Conservation (phyloP, 2,329 filamentous ascomycete species). For the Pseudogymnoascus sp. region DNA sequence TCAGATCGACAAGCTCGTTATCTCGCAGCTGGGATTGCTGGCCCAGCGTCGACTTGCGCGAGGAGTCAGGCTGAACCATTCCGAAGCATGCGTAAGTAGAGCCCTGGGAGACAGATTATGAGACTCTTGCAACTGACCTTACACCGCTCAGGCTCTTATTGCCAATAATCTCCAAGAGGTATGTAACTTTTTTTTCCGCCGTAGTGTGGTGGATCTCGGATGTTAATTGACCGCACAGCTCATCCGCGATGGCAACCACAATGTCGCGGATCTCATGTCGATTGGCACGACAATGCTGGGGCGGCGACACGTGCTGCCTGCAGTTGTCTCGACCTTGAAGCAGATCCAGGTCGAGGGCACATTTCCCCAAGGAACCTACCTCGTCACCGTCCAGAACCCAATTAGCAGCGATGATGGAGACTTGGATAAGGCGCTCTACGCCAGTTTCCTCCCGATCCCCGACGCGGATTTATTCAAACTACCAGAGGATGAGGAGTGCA, state of each 20-base stretch:
- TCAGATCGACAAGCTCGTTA: slow-evolving; percentile 91
- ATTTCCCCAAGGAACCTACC: slow-evolving; percentile 81
- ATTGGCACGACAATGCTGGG: slow-evolving; percentile 89
- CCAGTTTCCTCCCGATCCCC: slow-evolving; percentile 80
- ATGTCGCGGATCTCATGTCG: slow-evolving; percentile 86
- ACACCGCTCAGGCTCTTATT: slow-evolving; percentile 57
- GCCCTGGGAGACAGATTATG: background rate
- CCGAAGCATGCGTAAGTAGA: slow-evolving; percentile 65
- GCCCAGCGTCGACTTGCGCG: slow-evolving; percentile 82
- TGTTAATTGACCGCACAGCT: slow-evolving; percentile 41
- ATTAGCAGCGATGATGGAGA: slow-evolving; percentile 81
- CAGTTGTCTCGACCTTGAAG: slow-evolving; percentile 67
- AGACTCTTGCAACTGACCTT: background rate
- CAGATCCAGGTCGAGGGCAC: slow-evolving; percentile 93
- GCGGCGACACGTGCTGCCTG: slow-evolving; percentile 80
- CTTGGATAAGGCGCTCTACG: slow-evolving; percentile 78
- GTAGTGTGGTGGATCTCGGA: slow-evolving; percentile 9
- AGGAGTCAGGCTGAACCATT: slow-evolving; percentile 81
- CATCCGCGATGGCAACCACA: slow-evolving; percentile 91
- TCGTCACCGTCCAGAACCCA: slow-evolving; percentile 89
- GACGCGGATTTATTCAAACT: slow-evolving; percentile 58
- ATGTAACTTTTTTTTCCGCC: slow-evolving; percentile 16
- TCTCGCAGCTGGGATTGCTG: slow-evolving; percentile 78
- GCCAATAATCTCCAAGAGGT: slow-evolving; percentile 84
- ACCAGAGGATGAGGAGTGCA: slow-evolving; percentile 56